Conservation (phyloP, 2,329 filamentous ascomycete genomes). For the Arthrobotrys musiformis region DNA sequence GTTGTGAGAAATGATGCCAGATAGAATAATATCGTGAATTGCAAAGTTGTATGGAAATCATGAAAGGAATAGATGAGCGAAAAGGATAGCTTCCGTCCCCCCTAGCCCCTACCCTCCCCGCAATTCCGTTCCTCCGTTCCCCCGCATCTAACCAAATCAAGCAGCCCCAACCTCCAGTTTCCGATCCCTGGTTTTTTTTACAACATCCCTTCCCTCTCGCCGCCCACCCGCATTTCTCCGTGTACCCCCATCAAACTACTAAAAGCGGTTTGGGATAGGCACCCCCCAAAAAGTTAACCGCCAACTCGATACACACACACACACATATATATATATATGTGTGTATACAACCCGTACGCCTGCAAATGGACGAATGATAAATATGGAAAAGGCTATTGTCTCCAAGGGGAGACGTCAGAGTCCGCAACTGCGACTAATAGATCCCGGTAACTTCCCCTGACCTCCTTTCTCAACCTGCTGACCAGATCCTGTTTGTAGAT, state of each 20-base stretch:
- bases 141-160: conserved; percentile 35
- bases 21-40: not conserved
- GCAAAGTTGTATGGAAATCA: not conserved
- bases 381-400: not conserved
- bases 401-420: conserved; percentile 47
- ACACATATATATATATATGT: no score
- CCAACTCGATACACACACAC: not conserved
- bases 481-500: conserved; percentile 75
- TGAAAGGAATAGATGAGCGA: no score
- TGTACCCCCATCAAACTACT: not conserved
- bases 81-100: not conserved
- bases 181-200: conserved; percentile 30
- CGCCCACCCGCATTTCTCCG: not conserved
- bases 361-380: not conserved
- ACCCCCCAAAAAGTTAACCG: not conserved
- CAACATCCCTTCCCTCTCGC: not conserved
- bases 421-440: conserved; percentile 74
- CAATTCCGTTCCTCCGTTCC: conserved; percentile 23
- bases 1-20: no score
- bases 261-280: no score
- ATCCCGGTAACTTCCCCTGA: conserved; percentile 82
- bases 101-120: not conserved
- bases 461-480: conserved; percentile 80
- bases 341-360: no score
- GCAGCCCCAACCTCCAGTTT: conserved; percentile 19